Percentiles rank a stretch among this genome's conserved stretches.
Evolutionary conservation across 192 early-diverging fungal species (phyloP).

Genomic region (Phycomyces blakesleeanus): DNA sequence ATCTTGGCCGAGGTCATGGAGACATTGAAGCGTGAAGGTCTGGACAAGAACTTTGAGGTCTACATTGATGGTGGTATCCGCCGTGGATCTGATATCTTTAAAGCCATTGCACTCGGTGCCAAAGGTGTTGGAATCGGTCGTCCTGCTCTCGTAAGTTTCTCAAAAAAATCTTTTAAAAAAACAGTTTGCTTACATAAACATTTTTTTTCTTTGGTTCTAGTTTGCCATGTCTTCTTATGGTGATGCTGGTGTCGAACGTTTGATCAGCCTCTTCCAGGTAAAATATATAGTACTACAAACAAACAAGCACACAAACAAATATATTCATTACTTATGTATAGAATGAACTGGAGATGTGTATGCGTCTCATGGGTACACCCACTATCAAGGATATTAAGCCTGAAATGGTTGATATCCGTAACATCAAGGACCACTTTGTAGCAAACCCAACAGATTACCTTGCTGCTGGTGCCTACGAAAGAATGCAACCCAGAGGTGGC

Average conservation of each 20-base stretch:
- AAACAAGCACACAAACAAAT: background rate
- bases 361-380: slow-evolving; percentile 71
- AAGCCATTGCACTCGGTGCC: slow-evolving; percentile 94
- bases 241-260: slow-evolving; percentile 72
- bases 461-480: slow-evolving; percentile 25
- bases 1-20: slow-evolving; percentile 84
- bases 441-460: slow-evolving; percentile 26
- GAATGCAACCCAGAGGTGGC: slow-evolving; percentile 20
- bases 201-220: slow-evolving; percentile 19
- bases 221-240: slow-evolving; percentile 77
- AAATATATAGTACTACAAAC: too few species aligned
- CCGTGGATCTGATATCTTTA: slow-evolving; percentile 90
- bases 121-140: slow-evolving; percentile 85
- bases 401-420: slow-evolving; percentile 42
- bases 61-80: slow-evolving; percentile 94
- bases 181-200: background rate
- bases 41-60: slow-evolving; percentile 69
- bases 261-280: slow-evolving; percentile 71
- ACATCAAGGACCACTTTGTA: slow-evolving; percentile 33
- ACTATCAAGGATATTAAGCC: slow-evolving; percentile 62
- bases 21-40: slow-evolving; percentile 52
- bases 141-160: slow-evolving; percentile 49
- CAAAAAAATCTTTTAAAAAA: background rate
- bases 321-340: too few species aligned
- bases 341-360: slow-evolving; percentile 80